These are phyloP conservation scores for Laburnicola sp. DNA, from an alignment of 2,329 filamentous ascomycete species.

Conservation along the genomic window DNA sequence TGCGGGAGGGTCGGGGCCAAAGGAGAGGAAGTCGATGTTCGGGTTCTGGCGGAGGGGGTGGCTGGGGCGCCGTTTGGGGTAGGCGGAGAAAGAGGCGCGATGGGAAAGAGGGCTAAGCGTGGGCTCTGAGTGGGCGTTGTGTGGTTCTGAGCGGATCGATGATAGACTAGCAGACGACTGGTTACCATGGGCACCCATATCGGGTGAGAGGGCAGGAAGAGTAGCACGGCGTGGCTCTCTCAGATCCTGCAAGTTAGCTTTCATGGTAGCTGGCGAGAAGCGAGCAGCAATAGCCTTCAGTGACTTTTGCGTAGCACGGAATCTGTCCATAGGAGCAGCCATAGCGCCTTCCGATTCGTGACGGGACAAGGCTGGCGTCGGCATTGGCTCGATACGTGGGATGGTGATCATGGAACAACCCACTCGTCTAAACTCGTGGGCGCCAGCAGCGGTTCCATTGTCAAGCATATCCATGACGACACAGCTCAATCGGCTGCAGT, in stretches of 20 bases:
- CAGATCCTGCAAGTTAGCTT: conserved; percentile 27
- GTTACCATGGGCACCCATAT: conserved; percentile 48
- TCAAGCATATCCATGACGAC: conserved; percentile 65
- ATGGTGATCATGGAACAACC: conserved; percentile 52
- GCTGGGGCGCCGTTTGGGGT: conserved; percentile 42
- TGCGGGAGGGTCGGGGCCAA: conserved; percentile 45
- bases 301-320: conserved; percentile 51
- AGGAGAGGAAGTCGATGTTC: conserved; percentile 55
- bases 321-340: conserved; percentile 41
- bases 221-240: conserved; percentile 49
- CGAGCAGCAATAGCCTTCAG: conserved; percentile 55
- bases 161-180: conserved; percentile 57
- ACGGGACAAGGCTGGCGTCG: conserved; percentile 49
- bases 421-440: conserved; percentile 57
- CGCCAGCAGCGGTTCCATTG: conserved; percentile 53
- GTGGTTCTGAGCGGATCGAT: conserved; percentile 50
- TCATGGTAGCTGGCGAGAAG: conserved; percentile 42
- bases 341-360: conserved; percentile 50
- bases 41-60: conserved; percentile 32
- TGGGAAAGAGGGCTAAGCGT: conserved; percentile 48
- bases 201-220: conserved; percentile 48
- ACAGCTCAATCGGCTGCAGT: conserved; percentile 73
- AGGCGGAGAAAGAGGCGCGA: conserved; percentile 37
- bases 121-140: conserved; percentile 52
- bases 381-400: conserved; percentile 30